Conservation (phyloP, 768 basidiomycete genomes). For the Imleria badia region DNA sequence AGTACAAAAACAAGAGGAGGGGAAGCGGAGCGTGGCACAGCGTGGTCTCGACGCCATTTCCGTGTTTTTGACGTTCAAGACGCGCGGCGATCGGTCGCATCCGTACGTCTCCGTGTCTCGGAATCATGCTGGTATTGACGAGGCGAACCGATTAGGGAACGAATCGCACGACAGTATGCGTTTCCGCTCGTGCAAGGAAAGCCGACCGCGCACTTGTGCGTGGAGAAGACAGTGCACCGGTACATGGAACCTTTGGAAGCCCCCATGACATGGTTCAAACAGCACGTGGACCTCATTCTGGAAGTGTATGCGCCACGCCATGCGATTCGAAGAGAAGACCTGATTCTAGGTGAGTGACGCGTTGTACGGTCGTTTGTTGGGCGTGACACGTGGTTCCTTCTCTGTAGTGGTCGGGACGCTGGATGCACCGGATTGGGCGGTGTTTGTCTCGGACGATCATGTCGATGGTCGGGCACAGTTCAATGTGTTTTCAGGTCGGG, state of each 20-base stretch:
- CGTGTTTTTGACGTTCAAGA: slow-evolving; percentile 47
- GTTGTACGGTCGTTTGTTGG: not conserved
- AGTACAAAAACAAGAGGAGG: slow-evolving; percentile 42
- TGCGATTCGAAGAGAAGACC: slow-evolving; percentile 56
- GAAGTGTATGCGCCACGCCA: slow-evolving; percentile 47
- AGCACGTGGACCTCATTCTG: slow-evolving; percentile 64
- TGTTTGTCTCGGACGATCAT: slow-evolving; percentile 74
- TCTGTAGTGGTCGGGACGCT: slow-evolving; percentile 64
- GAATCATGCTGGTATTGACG: not conserved
- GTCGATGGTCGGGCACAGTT: slow-evolving; percentile 66
- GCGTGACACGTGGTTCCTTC: not conserved
- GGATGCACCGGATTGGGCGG: slow-evolving; percentile 66
- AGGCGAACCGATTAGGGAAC: slow-evolving; percentile 34
- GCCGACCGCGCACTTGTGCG: slow-evolving; percentile 63
- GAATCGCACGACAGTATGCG: slow-evolving; percentile 50
- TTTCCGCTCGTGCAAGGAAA: slow-evolving; percentile 64
- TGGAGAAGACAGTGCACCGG: slow-evolving; percentile 68
- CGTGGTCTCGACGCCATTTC: slow-evolving; percentile 54
- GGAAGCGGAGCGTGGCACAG: slow-evolving; percentile 59
- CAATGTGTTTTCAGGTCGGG: slow-evolving; percentile 57
- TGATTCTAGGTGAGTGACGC: slow-evolving; percentile 42
- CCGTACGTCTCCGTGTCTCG: slow-evolving; percentile 35
- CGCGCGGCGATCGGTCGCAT: slow-evolving; percentile 33
- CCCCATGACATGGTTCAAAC: slow-evolving; percentile 72
- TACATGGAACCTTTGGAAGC: slow-evolving; percentile 63